Evolutionary conservation across 768 basidiomycete genomes (phyloP).

Genomic region (Infundibulicybe gibba): DNA sequence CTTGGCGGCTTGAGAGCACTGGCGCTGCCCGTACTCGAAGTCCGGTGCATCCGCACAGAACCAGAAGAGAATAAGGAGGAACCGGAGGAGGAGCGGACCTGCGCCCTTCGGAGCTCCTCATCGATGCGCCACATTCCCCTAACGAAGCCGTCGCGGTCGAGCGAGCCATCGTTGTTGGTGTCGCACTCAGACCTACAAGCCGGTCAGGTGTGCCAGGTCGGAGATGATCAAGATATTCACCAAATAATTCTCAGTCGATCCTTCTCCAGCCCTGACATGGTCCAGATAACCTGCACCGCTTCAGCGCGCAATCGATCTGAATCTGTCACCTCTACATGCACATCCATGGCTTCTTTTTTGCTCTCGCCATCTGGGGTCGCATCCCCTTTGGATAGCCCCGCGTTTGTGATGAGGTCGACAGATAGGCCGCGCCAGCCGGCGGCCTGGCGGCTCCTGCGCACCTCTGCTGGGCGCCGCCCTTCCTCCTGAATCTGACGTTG

Average conservation of each 20-base stretch:
- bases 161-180: conserved; percentile 43
- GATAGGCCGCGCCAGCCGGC: conserved; percentile 75
- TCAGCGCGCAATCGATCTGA: conserved; percentile 53
- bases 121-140: conserved; percentile 87
- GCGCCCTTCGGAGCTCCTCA: conserved; percentile 69
- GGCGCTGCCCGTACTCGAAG: too few species aligned
- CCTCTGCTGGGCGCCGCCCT: conserved; percentile 28
- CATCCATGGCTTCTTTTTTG: conserved; percentile 24
- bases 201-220: conserved; percentile 2
- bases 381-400: conserved; percentile 12
- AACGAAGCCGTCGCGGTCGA: conserved; percentile 65
- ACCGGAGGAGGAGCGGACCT: conserved; percentile 12
- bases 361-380: conserved; percentile 11
- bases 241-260: conserved; percentile 60
- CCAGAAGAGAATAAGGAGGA: too few species aligned
- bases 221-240: conserved; percentile 31
- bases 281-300: conserved; percentile 62
- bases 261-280: conserved; percentile 50
- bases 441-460: conserved; percentile 48
- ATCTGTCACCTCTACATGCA: conserved; percentile 17
- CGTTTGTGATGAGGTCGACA: conserved; percentile 58
- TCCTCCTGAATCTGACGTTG: conserved; percentile 27
- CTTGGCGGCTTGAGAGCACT: too few species aligned
- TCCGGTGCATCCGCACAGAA: too few species aligned
- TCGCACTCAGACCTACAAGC: conserved; percentile 68